Evolutionary conservation across 768 basidiomycete species (phyloP), one percentile per base, ranked within the genome.

Genomic region (Amanita pallidorosea): DNA sequence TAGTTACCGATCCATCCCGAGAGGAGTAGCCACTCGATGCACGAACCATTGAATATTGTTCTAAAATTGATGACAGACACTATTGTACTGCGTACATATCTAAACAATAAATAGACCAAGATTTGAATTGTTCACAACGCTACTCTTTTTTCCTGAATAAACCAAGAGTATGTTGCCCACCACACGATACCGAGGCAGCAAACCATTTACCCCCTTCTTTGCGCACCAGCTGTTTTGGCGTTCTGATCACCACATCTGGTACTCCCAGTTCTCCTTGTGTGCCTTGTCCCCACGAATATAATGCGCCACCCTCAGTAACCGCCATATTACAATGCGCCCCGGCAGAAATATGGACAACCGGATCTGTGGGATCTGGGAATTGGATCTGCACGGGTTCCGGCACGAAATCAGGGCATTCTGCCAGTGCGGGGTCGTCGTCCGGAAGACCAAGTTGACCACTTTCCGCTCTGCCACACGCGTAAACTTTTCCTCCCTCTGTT

Each of bases 381-480:
- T 73, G 60, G 49, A 89, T 72, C 18, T 76, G 75, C 47, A 79
- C 72, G 23, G 93, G 90, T 51, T 77, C 75, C 7, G 73, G 57
- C 31, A 94, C 60, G 58, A 81, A 84, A 56, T 86, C 67, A 33
- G 65, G 60, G 11, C 74, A 72, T 35, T 80, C 74, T 49, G 79
- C 67, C 58, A 83, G 75, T 18, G 79, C 85, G 4, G 73, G 73
- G 56, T 95, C 80, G 54, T 87, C 81, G 51, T 84, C 79, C 0
- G 74, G 65, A 33, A 88, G 71, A 9, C 95, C 95, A 27, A 95
- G 76, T 58, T 96, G 91, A 33, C 85, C 80, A 34, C 80, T 81
- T 57, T 93, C 89, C 41, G 79, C 81, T 34, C 93, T 82, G 2
- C 95, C 95, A 59, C 85, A 87, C 1, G 83, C 88, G 63, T 79